These are phyloP conservation scores for Irpex sp. DNA, from an alignment of 1,284 basidiomycete genomes.

Conservation along the genomic window DNA sequence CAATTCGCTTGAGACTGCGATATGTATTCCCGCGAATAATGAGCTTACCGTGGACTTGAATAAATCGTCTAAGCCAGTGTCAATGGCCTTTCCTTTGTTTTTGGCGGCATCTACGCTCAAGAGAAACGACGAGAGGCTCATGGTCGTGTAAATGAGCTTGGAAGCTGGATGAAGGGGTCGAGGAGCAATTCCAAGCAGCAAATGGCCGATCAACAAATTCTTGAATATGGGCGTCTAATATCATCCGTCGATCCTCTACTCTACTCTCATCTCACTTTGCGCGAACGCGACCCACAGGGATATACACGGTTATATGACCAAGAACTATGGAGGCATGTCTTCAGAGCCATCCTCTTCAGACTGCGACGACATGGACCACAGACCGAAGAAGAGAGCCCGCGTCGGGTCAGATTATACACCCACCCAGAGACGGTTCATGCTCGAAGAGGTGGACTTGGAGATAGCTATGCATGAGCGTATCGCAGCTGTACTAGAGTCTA, in stretches of 20 bases:
- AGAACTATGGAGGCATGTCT: background rate
- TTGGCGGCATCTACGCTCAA: conserved; percentile 16
- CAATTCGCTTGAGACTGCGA: background rate
- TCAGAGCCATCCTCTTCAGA: background rate
- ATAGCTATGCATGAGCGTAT: conserved; percentile 54
- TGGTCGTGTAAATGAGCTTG: conserved; percentile 7
- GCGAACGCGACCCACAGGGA: background rate
- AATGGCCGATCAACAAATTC: background rate
- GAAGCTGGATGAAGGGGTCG: background rate
- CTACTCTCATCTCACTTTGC: background rate
- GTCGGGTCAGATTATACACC: background rate
- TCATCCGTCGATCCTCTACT: background rate
- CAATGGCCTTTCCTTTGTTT: conserved; percentile 23
- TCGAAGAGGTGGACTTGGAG: conserved; percentile 59
- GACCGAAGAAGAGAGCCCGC: conserved; percentile 4
- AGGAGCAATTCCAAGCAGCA: background rate
- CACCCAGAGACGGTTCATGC: conserved; percentile 18
- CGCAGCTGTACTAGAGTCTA: conserved; percentile 48
- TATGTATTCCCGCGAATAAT: background rate
- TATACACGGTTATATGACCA: background rate
- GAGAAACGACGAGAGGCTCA: conserved; percentile 31
- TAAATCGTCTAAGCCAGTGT: conserved; percentile 28
- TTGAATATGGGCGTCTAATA: background rate
- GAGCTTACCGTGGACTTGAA: conserved; percentile 25
- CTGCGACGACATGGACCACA: background rate